phyloP scores from a whole-genome alignment of 2,329 filamentous ascomycete species.

The Phoma sp. region DNA sequence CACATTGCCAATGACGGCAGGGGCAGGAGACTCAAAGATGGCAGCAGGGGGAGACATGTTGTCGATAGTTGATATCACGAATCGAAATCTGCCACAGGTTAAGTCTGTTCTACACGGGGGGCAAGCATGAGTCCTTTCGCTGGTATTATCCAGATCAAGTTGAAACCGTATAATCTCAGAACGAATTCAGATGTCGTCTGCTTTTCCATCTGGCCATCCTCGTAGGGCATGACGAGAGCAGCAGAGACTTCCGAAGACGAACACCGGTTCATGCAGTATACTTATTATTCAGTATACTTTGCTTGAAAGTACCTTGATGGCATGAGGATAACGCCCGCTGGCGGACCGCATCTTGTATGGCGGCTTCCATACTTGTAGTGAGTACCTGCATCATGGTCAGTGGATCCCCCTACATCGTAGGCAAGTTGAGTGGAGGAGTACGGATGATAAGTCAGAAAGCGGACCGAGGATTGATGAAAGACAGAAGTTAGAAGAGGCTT shows the following conservation, averaged over 20 bases:
- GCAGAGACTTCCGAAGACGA: slow-evolving; percentile 34
- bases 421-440: slow-evolving; percentile 23
- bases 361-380: slow-evolving; percentile 41
- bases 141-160: slow-evolving; percentile 99
- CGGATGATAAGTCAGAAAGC: slow-evolving; percentile 19
- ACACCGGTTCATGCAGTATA: slow-evolving; percentile 55
- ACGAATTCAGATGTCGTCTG: slow-evolving; percentile 46
- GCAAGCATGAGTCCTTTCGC: slow-evolving; percentile 97
- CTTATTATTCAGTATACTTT: slow-evolving; percentile 49
- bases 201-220: slow-evolving; percentile 4
- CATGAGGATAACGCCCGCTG: slow-evolving; percentile 45
- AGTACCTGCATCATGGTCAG: slow-evolving; percentile 34
- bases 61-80: slow-evolving; percentile 35
- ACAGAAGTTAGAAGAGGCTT: background rate
- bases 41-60: slow-evolving; percentile 81
- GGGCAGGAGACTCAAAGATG: slow-evolving; percentile 64
- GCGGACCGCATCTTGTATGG: slow-evolving; percentile 40
- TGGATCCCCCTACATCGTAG: slow-evolving; percentile 7
- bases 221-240: slow-evolving; percentile 1
- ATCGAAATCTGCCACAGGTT: slow-evolving; percentile 42
- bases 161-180: slow-evolving; percentile 92
- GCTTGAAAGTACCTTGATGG: slow-evolving; percentile 48
- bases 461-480: background rate
- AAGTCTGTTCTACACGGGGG: slow-evolving; percentile 44
- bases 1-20: slow-evolving; percentile 51